Base-by-base conservation (phyloP, 2,329 filamentous ascomycete genomes). In the Colletotrichum navitas region DNA sequence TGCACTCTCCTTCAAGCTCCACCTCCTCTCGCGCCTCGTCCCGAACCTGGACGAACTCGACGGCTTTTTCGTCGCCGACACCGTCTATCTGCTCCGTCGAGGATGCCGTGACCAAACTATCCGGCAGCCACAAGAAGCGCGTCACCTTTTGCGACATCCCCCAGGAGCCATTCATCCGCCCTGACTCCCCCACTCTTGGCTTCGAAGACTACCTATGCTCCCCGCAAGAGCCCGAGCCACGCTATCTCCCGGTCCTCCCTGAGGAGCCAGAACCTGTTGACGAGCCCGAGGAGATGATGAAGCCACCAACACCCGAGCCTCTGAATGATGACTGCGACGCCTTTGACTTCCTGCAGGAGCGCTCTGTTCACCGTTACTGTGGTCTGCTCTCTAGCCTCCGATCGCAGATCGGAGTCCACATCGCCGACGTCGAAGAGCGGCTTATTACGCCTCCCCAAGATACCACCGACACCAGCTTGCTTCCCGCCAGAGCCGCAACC, bases 101-200 rank as follows among this genome's bases (percentile, higher is more conserved):
- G 8, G 80, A 82, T 52, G 72, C 73, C 41, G 54, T 71, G 34
- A 65, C 51, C 45, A 72, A 65, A 21, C 58, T 49, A 18, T 55
- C 62, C 41, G 49, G 6, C 12, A 61, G 51, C 67, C 49, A 26
- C 45, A 83, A 81, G 77, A 84, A 83, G 76, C 80, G 80, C 29
- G 81, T 84, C 41, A 79, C 79, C 47, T 85, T 83, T 68, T 76
- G 74, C 45, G 78, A 82, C 32, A 74, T 73, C n/a, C 77, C 76
- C 16, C 74, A 80, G 21, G 81, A 87, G 74, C 85, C 86, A 26
- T 80, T 85, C 43, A 83, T 89, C 71, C 86, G 88, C 11, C 88
- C 88, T 0, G 88, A 90, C 74, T 90, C 88, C 4, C 88, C 88
- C 1, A 90, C 88, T 0, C 84, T 90, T 7, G 88, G 88, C 14